phyloP scores from a whole-genome alignment of 2,329 filamentous ascomycete species.

The Fusarium solani-melongenae region DNA sequence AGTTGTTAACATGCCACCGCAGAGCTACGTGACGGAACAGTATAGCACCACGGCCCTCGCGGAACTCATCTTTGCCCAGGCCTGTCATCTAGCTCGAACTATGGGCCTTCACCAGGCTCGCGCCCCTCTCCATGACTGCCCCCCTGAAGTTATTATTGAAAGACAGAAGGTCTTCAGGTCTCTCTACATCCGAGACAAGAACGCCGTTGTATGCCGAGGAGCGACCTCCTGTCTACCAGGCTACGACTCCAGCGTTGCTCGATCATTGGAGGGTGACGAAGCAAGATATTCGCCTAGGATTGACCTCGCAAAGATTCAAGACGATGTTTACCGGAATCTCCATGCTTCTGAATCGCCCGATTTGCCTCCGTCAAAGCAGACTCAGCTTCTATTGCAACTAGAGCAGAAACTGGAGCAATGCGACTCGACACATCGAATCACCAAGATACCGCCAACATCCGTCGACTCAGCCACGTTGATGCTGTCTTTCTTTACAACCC shows the following conservation, averaged over 20 bases:
- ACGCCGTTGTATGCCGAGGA: conserved; percentile 36
- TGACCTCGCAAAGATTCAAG: conserved; percentile 39
- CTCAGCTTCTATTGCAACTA: conserved; percentile 19
- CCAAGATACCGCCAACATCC: conserved; percentile 18
- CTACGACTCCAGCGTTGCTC: conserved; percentile 24
- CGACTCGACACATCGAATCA: conserved; percentile 25
- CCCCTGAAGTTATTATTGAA: conserved; percentile 29
- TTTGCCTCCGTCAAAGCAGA: conserved; percentile 1
- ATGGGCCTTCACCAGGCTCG: conserved; percentile 41
- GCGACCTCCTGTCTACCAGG: conserved; percentile 33
- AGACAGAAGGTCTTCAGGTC: conserved; percentile 39
- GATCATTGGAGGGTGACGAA: conserved; percentile 8
- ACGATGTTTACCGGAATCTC: conserved; percentile 36
- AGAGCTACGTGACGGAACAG: conserved; percentile 41
- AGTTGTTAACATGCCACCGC: no score
- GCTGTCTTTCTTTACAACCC: conserved; percentile 38
- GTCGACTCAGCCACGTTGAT: conserved; percentile 19
- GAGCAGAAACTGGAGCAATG: conserved; percentile 39
- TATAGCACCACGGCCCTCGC: conserved; percentile 40
- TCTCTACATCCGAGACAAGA: conserved; percentile 41
- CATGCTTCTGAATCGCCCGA: conserved; percentile 23
- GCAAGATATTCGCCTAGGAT: conserved; percentile 23
- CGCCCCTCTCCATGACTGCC: conserved; percentile 7
- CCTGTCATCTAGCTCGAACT: conserved; percentile 40
- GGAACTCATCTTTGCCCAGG: conserved; percentile 41